Base-by-base conservation (phyloP, 495 filamentous ascomycete genomes). In the Wilcoxina mikolae region DNA sequence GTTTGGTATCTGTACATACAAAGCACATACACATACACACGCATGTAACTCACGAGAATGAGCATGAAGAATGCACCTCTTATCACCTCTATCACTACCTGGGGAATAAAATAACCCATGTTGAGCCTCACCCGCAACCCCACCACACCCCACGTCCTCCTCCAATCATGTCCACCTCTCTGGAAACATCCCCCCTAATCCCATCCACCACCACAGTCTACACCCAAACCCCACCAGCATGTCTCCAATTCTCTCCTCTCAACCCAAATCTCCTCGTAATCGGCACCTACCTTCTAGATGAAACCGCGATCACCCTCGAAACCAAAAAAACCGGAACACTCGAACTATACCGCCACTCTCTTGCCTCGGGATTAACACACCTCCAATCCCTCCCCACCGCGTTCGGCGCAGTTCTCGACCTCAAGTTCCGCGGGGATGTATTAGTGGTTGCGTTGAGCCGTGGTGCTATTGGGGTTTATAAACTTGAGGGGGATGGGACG, bases 281-380 rank as follows among this genome's bases (percentile, higher is more conserved):
- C 35, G 91, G 91, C 20, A 95, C 91, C 1, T 98, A 98, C 67
- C 71, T 81, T 44, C 73, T 95, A 24, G 25, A 62, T n/a, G 54
- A 60, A 9, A 49, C 44, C 18, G 44, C 51, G 12, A 60, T 12
- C 2, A 65, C 55, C 5, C 68, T 72, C 31, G 58, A 58, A 15
- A 54, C 58, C 15, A 62, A 71, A 27, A 80, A 87, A 53, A 83
- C 77, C 47, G 88, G 88, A 15, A 84, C 79, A 65, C 68, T 93
- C 49, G 72, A 81, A 41, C 68, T 86, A 4, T 88, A 83, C 54
- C 53, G 23, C 54, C 18, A 35, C 27, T 31, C 11, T 29, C 5
- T 4, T 18, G 26, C 29, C 11, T 3, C 4, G 17, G 18, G 22
- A 24, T 46, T 20, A n/a, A 41, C 28, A 7, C 59, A 67, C 20